Evolutionary conservation across 164 flowering plant genomes (phyloP).

Genomic region (Taxillus chinensis): DNA sequence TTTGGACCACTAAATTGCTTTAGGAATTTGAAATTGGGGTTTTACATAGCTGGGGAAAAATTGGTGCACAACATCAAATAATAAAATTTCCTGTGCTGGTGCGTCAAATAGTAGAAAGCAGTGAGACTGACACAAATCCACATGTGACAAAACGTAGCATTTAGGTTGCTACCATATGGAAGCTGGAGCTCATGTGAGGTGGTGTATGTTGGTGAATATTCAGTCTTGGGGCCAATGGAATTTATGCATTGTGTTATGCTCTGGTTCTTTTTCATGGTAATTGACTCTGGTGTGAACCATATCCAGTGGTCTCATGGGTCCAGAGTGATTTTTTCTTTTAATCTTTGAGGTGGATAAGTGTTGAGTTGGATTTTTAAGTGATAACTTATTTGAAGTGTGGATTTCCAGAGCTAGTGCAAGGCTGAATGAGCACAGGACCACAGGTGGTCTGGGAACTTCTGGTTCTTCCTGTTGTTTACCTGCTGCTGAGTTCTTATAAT

Average conservation of each 20-base stretch:
- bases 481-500: background rate
- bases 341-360: background rate
- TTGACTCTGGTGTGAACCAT: too few relatives aligned
- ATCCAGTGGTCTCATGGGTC: background rate
- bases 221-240: too few relatives aligned
- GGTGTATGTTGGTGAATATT: background rate
- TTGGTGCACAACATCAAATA: background rate
- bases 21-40: background rate
- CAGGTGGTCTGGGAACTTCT: background rate
- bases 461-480: constrained; percentile 2
- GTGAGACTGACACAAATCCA: background rate
- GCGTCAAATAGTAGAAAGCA: background rate
- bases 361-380: background rate
- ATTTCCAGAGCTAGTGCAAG: background rate
- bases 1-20: background rate
- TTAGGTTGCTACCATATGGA: background rate
- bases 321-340: background rate
- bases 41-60: background rate
- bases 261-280: too few relatives aligned
- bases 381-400: background rate
- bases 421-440: constrained; percentile 1
- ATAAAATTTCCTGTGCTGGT: background rate
- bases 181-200: constrained; percentile 1
- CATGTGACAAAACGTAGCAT: background rate
- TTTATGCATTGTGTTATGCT: too few relatives aligned